These are phyloP conservation scores for Mycena vulgaris DNA, from an alignment of 768 basidiomycete genomes.

Conservation along the genomic window DNA sequence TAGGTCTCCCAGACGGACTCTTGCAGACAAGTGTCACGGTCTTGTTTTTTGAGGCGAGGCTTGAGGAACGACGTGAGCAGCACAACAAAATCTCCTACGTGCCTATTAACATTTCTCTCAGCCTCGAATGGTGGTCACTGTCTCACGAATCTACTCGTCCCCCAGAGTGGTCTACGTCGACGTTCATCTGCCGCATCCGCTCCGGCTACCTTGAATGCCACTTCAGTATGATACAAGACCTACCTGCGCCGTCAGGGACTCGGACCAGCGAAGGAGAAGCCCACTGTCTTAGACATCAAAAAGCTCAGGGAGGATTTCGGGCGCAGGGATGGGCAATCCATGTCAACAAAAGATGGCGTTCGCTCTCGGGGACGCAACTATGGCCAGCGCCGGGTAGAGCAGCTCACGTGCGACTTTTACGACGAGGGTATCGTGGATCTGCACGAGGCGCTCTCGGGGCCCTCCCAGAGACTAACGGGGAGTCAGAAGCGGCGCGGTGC, in stretches of 20 bases:
- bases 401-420: constrained; percentile 19
- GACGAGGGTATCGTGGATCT: constrained; percentile 20
- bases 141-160: constrained; percentile 17
- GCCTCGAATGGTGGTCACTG: constrained; percentile 15
- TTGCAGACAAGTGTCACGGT: constrained; percentile 25
- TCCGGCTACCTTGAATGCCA: constrained; percentile 9
- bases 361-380: constrained; percentile 15
- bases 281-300: constrained; percentile 7
- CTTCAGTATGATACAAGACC: constrained; percentile 23
- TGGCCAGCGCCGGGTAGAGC: constrained; percentile 18
- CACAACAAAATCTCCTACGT: not conserved
- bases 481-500: not conserved
- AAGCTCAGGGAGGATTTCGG: not conserved
- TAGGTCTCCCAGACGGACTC: not conserved
- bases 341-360: constrained; percentile 23
- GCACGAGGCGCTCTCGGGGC: constrained; percentile 19
- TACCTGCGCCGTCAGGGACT: constrained; percentile 6
- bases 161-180: constrained; percentile 12
- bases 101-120: not conserved
- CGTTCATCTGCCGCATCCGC: constrained; percentile 26
- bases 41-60: not conserved
- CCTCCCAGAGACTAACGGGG: constrained; percentile 6
- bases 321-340: constrained; percentile 18
- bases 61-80: constrained; percentile 18
- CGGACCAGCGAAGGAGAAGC: constrained; percentile 10